Evolutionary conservation across 805 yeast species (phyloP).

Genomic region (Wickerhamomyces strasburgensis): DNA sequence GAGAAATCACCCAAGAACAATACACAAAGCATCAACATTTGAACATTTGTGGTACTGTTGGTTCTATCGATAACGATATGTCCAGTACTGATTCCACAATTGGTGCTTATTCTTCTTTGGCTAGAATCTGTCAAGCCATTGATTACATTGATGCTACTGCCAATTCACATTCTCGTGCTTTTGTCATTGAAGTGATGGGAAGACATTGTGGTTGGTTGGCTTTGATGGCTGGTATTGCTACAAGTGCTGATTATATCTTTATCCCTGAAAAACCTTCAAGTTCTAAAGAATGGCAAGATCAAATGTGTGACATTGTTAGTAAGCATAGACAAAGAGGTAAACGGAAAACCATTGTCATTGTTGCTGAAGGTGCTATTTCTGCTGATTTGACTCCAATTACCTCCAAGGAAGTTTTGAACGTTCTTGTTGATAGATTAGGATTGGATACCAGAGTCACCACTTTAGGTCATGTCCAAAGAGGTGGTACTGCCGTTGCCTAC

Average conservation of each 20-base stretch:
- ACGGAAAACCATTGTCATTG: slow-evolving; percentile 74
- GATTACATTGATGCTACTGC: slow-evolving; percentile 86
- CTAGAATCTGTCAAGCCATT: slow-evolving; percentile 66
- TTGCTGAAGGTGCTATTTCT: slow-evolving; percentile 81
- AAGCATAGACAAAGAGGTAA: slow-evolving; percentile 68
- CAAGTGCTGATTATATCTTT: slow-evolving; percentile 75
- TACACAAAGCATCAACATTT: slow-evolving; percentile 46
- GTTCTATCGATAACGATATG: slow-evolving; percentile 84
- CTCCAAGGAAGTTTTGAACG: slow-evolving; percentile 59
- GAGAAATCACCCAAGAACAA: slow-evolving; percentile 42
- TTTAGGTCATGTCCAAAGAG: slow-evolving; percentile 78
- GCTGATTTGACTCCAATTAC: slow-evolving; percentile 63
- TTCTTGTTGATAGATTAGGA: slow-evolving; percentile 59
- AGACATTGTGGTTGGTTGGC: slow-evolving; percentile 90
- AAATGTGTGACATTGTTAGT: slow-evolving; percentile 56
- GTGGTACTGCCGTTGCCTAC: slow-evolving; percentile 75
- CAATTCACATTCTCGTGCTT: slow-evolving; percentile 75
- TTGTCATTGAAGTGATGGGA: slow-evolving; percentile 85
- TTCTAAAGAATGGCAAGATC: slow-evolving; percentile 58
- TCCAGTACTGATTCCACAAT: slow-evolving; percentile 79
- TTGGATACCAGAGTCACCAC: slow-evolving; percentile 76
- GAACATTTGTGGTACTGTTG: slow-evolving; percentile 71
- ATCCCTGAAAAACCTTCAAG: slow-evolving; percentile 77
- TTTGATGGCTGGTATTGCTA: slow-evolving; percentile 72
- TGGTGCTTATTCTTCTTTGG: slow-evolving; percentile 76